A percentile compares a stretch with the other conserved stretches of the same genome.
Conservation (phyloP, 176 grass and related monocot species). For the Triticum aestivum region DNA sequence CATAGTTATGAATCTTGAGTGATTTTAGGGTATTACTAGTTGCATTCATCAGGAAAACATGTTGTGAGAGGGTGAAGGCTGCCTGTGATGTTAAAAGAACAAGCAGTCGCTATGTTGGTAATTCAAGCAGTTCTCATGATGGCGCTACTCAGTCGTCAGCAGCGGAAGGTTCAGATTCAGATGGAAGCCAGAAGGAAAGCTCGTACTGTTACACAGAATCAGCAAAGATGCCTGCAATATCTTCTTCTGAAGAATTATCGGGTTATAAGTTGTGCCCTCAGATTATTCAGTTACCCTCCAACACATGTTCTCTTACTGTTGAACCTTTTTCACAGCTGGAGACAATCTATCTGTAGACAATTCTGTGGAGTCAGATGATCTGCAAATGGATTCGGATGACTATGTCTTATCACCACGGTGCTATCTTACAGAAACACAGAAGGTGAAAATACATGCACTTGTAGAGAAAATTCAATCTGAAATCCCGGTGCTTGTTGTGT, state of each 20-base stretch:
- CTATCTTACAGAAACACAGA: background rate
- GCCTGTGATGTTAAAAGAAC: conserved; percentile 34
- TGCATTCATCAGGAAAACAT: background rate
- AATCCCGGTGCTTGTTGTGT: background rate
- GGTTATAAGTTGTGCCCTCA: conserved; percentile 19
- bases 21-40: background rate
- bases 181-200: background rate
- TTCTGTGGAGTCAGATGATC: conserved; percentile 8
- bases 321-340: background rate
- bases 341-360: background rate
- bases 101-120: background rate
- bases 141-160: background rate
- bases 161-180: background rate
- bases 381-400: background rate
- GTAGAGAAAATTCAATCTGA: conserved; percentile 10
- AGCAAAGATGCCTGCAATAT: background rate
- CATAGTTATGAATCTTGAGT: background rate
- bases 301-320: background rate
- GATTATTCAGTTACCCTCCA: background rate
- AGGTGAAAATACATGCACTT: background rate
- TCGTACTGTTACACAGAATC: background rate
- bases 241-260: conserved; percentile 18
- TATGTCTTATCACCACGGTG: conserved; percentile 17
- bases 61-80: conserved; percentile 27
- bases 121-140: background rate